Conservation (phyloP, 1,139 yeast species). For the Pichia sp. region DNA sequence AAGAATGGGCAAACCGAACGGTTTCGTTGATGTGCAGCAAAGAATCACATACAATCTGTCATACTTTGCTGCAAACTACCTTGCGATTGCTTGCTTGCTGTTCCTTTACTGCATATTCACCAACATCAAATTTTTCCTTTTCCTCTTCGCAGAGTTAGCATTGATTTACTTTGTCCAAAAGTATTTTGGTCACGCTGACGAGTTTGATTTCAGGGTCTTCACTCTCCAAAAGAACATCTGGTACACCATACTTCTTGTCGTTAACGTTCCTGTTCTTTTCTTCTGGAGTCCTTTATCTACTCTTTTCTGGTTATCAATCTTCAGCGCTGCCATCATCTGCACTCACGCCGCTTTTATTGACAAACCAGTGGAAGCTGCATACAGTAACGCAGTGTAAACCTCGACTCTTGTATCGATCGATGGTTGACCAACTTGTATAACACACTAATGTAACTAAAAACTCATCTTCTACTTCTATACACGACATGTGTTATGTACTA, state of each 20-base stretch:
- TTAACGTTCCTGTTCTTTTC: conserved; percentile 61
- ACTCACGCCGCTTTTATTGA: conserved; percentile 91
- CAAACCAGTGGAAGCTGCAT: conserved; percentile 92
- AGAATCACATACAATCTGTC: conserved; percentile 46
- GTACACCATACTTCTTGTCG: conserved; percentile 62
- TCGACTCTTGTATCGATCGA: too few species aligned
- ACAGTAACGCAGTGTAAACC: conserved; percentile 58
- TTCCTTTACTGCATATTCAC: conserved; percentile 24
- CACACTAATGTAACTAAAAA: too few species aligned
- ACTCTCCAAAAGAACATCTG: conserved; percentile 69
- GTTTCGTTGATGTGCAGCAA: conserved; percentile 45
- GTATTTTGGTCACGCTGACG: conserved; percentile 57
- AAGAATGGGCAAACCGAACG: conserved; percentile 45
- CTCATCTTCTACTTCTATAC: too few species aligned
- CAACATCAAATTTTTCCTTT: conserved; percentile 60
- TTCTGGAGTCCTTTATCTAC: conserved; percentile 90
- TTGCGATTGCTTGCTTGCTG: conserved; percentile 34
- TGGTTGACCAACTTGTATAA: too few species aligned
- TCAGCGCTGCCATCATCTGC: conserved; percentile 70
- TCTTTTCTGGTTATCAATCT: conserved; percentile 87
- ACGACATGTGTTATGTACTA: too few species aligned
- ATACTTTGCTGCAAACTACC: conserved; percentile 48
- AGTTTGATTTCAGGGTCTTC: conserved; percentile 51
- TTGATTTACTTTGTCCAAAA: conserved; percentile 70
- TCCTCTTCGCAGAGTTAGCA: conserved; percentile 46